phyloP scores from a whole-genome alignment of 2,329 filamentous ascomycete genomes.

The Alternaria incomplexa region DNA sequence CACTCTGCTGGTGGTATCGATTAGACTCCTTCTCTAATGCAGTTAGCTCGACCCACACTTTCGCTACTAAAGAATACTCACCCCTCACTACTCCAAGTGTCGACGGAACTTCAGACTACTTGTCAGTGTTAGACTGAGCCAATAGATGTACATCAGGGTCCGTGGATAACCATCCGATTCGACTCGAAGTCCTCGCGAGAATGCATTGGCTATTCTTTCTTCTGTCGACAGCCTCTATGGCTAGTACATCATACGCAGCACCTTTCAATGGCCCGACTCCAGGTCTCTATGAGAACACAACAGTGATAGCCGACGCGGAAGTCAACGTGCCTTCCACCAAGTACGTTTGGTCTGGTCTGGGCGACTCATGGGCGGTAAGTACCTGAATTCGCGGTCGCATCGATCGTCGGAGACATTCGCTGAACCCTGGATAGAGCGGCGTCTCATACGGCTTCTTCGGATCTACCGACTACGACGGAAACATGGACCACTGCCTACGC shows the following conservation, averaged over 20 bases:
- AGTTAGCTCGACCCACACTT: neutral
- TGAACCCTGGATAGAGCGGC: neutral
- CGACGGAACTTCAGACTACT: rapidly evolving
- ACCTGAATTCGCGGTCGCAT: rapidly evolving
- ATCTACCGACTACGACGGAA: neutral
- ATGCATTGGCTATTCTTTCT: neutral
- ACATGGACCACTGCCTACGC: neutral
- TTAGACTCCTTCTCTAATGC: neutral
- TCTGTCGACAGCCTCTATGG: neutral
- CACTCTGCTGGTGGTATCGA: neutral
- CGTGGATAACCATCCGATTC: neutral
- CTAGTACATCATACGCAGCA: neutral
- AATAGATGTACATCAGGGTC: neutral
- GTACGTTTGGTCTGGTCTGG: neutral
- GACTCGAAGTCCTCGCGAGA: neutral
- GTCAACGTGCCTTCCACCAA: neutral
- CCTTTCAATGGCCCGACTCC: neutral
- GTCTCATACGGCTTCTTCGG: neutral
- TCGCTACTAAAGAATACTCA: neutral
- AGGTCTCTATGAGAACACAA: neutral
- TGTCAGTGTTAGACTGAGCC: neutral
- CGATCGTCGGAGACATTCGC: neutral
- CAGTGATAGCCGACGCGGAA: neutral
- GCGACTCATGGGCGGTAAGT: neutral
- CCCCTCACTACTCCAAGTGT: neutral